Evolutionary conservation across 2,329 filamentous ascomycete genomes (phyloP).

Genomic region (Penicillium hordei): DNA sequence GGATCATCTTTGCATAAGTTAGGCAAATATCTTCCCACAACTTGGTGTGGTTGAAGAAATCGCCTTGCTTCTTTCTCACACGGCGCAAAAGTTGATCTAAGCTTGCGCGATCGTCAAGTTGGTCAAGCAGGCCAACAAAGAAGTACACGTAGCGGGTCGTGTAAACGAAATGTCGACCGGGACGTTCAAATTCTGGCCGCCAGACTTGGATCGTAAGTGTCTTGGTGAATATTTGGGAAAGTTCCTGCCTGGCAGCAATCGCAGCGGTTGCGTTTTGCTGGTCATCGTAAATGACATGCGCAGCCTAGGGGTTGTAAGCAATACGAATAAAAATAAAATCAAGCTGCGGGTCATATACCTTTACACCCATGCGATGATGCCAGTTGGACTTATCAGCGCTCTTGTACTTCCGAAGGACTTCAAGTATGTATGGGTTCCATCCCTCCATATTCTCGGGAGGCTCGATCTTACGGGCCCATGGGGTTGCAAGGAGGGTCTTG

Average conservation of each 20-base stretch:
- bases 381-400: slow-evolving; percentile 86
- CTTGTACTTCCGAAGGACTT: slow-evolving; percentile 57
- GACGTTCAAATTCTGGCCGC: slow-evolving; percentile 83
- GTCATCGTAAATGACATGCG: slow-evolving; percentile 62
- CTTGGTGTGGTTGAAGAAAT: slow-evolving; percentile 64
- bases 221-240: slow-evolving; percentile 88
- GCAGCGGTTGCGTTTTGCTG: slow-evolving; percentile 53
- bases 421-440: slow-evolving; percentile 63
- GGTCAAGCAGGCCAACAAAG: slow-evolving; percentile 71
- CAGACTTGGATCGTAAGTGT: slow-evolving; percentile 94
- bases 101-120: slow-evolving; percentile 71
- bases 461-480: slow-evolving; percentile 55
- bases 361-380: slow-evolving; percentile 88
- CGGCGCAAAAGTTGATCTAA: slow-evolving; percentile 76
- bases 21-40: slow-evolving; percentile 63
- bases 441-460: slow-evolving; percentile 51
- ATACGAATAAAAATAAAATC: slow-evolving; percentile 16
- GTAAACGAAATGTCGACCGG: slow-evolving; percentile 88
- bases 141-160: slow-evolving; percentile 83
- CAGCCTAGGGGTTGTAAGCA: slow-evolving; percentile 49
- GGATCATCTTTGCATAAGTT: slow-evolving; percentile 60
- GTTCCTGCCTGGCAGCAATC: slow-evolving; percentile 69
- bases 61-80: slow-evolving; percentile 76
- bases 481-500: slow-evolving; percentile 53
- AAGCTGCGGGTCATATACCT: slow-evolving; percentile 49